Conservation (phyloP, 495 filamentous ascomycete genomes). For the Chaetomidium leptoderma region DNA sequence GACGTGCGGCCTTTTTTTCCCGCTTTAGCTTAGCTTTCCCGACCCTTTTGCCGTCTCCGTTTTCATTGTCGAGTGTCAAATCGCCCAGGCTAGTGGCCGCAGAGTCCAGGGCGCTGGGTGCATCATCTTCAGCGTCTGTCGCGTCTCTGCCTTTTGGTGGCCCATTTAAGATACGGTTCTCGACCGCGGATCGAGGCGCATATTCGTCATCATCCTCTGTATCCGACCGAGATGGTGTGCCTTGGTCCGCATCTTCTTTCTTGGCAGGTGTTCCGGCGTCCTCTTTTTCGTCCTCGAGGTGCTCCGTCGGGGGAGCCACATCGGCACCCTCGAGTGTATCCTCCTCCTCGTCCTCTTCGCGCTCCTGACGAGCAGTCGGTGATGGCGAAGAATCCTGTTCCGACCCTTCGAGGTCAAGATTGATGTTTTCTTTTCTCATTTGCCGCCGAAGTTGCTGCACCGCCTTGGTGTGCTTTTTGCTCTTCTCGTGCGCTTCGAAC, state of each 20-base stretch:
- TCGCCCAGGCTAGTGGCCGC: constrained; percentile 15
- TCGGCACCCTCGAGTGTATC: background rate
- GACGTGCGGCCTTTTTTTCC: constrained; percentile 70
- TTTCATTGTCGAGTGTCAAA: constrained; percentile 18
- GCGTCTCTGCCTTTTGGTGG: background rate
- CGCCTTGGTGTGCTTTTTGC: constrained; percentile 89
- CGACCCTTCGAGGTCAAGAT: constrained; percentile 49
- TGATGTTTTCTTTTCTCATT: constrained; percentile 73
- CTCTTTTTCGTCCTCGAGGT: constrained; percentile 6
- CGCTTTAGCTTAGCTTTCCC: constrained; percentile 89
- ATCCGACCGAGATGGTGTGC: constrained; percentile 1
- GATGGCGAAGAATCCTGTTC: constrained; percentile 30
- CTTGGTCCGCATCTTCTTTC: background rate
- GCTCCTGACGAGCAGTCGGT: constrained; percentile 37
- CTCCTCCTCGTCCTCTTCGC: constrained; percentile 13
- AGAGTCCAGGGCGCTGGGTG: constrained; percentile 9
- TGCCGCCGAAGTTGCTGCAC: constrained; percentile 71
- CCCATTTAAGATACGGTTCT: constrained; percentile 33
- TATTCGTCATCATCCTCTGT: constrained; percentile 44
- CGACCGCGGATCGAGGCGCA: constrained; percentile 39
- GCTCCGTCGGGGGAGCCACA: background rate
- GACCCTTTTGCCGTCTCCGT: constrained; percentile 46
- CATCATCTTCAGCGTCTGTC: background rate
- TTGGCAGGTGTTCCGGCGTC: background rate
- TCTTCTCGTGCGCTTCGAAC: constrained; percentile 88